Evolutionary conservation across 2,329 filamentous ascomycete species (phyloP).

Genomic region (Graphilbum fragrans): DNA sequence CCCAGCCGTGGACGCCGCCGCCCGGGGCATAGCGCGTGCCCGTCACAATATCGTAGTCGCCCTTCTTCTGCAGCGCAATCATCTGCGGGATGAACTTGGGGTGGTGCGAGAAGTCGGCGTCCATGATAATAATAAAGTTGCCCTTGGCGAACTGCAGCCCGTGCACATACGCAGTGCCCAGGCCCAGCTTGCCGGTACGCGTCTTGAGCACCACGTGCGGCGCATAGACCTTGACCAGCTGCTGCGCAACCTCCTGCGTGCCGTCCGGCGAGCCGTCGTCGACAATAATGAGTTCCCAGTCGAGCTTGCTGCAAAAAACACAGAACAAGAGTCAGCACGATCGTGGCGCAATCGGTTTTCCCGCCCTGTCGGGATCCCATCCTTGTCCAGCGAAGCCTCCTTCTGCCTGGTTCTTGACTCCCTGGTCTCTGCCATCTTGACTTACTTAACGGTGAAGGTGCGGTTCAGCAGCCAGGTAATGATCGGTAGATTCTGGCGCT

Average conservation of each 20-base stretch:
- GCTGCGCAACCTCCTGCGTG: constrained; percentile 79
- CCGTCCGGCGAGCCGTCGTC: constrained; percentile 97
- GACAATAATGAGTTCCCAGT: constrained; percentile 97
- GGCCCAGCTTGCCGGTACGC: constrained; percentile 88
- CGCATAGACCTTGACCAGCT: constrained; percentile 78
- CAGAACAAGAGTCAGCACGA: not conserved
- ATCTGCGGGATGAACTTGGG: constrained; percentile 97
- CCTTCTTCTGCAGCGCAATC: constrained; percentile 66
- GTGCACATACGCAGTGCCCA: constrained; percentile 93
- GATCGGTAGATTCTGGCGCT: constrained; percentile 92
- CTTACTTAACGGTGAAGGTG: constrained; percentile 80
- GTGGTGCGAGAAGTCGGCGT: constrained; percentile 98
- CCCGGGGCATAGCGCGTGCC: constrained; percentile 86
- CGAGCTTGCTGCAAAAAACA: constrained; percentile 53
- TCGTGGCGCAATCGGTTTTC: no score
- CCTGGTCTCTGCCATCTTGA: no score
- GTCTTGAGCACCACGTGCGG: constrained; percentile 73
- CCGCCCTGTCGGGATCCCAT: no score
- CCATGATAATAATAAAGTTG: constrained; percentile 99
- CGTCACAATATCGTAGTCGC: constrained; percentile 90
- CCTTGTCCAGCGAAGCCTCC: not conserved
- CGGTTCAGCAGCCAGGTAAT: constrained; percentile 88
- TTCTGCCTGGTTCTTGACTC: no score
- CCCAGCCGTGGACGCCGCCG: constrained; percentile 91
- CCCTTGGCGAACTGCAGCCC: constrained; percentile 81